phyloP scores from a whole-genome alignment of 2,329 filamentous ascomycete species.

The Diatrype stigma region DNA sequence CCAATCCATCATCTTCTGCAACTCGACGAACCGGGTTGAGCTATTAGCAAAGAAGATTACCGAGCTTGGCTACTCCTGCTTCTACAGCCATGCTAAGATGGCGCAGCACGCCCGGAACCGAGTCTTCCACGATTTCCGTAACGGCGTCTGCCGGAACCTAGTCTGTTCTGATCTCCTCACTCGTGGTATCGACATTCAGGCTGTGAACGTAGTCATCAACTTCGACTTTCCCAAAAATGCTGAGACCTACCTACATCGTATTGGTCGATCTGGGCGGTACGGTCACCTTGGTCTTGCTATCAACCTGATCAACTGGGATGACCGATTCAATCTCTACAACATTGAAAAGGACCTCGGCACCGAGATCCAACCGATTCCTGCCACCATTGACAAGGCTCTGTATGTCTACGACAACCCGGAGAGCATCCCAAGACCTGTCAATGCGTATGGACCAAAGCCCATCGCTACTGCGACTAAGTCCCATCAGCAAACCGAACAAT shows the following conservation, averaged over 20 bases:
- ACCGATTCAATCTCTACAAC: slow-evolving; percentile 97
- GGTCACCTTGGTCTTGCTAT: slow-evolving; percentile 96
- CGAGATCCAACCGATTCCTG: slow-evolving; percentile 94
- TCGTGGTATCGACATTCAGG: slow-evolving; percentile 98
- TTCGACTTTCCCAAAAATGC: slow-evolving; percentile 99
- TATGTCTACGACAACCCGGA: slow-evolving; percentile 98
- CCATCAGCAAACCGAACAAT: slow-evolving; percentile 23
- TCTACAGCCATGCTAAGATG: slow-evolving; percentile 99
- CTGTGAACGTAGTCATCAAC: slow-evolving; percentile 99
- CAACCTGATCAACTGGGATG: slow-evolving; percentile 99
- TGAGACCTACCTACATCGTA: slow-evolving; percentile 96
- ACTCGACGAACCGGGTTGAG: slow-evolving; percentile 97
- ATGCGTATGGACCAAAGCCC: slow-evolving; percentile 37
- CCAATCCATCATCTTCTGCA: slow-evolving; percentile 99
- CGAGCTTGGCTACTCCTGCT: slow-evolving; percentile 97
- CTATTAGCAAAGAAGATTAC: slow-evolving; percentile 98
- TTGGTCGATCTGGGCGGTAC: slow-evolving; percentile 94
- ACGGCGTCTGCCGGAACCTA: slow-evolving; percentile 94
- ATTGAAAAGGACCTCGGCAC: slow-evolving; percentile 97
- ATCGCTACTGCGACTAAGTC: slow-evolving; percentile 14
- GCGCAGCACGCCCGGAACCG: slow-evolving; percentile 94
- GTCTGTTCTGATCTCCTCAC: slow-evolving; percentile 97
- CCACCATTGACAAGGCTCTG: slow-evolving; percentile 91
- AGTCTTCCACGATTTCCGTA: slow-evolving; percentile 98
- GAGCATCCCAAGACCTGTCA: slow-evolving; percentile 79